Base-by-base conservation (phyloP, 345 rosid species). In the Eucalyptus erythrocorys region DNA sequence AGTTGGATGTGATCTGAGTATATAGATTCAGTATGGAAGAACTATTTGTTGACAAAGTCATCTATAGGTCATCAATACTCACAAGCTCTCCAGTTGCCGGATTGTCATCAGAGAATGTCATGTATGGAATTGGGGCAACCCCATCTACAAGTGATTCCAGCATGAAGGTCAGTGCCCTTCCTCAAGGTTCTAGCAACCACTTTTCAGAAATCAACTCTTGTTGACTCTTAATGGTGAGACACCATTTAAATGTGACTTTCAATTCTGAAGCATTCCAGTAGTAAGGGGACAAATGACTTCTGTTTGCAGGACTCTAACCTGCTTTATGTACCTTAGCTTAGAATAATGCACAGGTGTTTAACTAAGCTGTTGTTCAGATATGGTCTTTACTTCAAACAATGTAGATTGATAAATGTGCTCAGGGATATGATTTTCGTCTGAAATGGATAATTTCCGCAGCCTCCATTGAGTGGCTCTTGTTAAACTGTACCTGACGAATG, bases 51-150 rank as follows among this genome's bases (percentile, higher is more conserved):
- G 40, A 76, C 47, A 76, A 21, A 76, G 84, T 48, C 13, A 49
- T 30, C 79, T 71, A 34, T 93, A 98, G 99, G 94, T 94, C 96
- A 84, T 94, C 94, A 26, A 49, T 92, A 88, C 93, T 93, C 80
- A 87, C 93, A 86, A 91, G 64, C 91, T 95, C 95, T 86, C 91
- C 96, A 47, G 86, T 93, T 85, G 92, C 91, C n/a, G 95, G 96
- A 86, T 88, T 91, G 86, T 97, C 99, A 86, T 93, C 94, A 30
- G 99, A 96, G 92, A 97, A 94, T 92, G 94, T 95, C 82, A 90
- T 93, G 88, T 93, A 93, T 91, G 99, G 96, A 90, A 88, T 93
- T 85, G 95, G 94, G 88, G 76, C 93, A 32, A 93, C 95, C 86
- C 94, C 95, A 91, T 93, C 97, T 86, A 89, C 95, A 42, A 95